A percentile compares a stretch with the other conserved stretches of the same genome.
Conservation (phyloP, 2,329 filamentous ascomycete species). For the Xylaria polymorpha region DNA sequence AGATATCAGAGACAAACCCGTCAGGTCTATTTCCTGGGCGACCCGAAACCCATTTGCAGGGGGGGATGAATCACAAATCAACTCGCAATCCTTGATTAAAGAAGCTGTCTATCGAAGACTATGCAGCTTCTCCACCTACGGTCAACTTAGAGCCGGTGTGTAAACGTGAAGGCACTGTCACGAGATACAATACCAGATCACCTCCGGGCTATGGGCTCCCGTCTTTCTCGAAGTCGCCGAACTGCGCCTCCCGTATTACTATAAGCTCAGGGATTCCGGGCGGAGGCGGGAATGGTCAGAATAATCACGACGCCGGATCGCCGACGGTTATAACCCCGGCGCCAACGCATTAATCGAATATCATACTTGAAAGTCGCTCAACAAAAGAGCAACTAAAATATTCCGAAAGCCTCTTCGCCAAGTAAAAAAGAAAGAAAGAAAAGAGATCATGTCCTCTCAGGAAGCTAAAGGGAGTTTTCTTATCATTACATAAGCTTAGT, state of each 20-base stretch:
- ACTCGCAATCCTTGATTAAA: slow-evolving; percentile 1
- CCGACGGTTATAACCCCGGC: not conserved
- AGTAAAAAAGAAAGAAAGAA: not conserved
- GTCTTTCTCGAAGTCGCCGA: not conserved
- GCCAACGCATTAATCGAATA: not conserved
- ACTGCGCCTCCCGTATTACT: not conserved
- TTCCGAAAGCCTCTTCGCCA: not conserved
- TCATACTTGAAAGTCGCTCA: not conserved
- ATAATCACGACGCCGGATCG: not conserved
- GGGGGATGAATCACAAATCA: not conserved
- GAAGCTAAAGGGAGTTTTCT: not conserved
- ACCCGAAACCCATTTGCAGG: not conserved
- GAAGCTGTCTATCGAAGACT: slow-evolving; percentile 2
- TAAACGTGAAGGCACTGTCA: not conserved
- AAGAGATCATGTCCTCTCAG: not conserved
- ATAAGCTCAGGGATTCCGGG: not conserved
- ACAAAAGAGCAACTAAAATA: not conserved
- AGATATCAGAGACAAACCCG: not conserved
- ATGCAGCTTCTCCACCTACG: not conserved
- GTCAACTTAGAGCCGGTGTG: not conserved
- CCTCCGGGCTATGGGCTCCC: not conserved
- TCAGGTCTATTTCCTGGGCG: not conserved
- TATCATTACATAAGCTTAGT: not conserved
- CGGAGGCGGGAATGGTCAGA: not conserved
- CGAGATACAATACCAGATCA: not conserved